Conservation (phyloP, 2,329 filamentous ascomycete genomes). For the Aspergillus thermomutatus region DNA sequence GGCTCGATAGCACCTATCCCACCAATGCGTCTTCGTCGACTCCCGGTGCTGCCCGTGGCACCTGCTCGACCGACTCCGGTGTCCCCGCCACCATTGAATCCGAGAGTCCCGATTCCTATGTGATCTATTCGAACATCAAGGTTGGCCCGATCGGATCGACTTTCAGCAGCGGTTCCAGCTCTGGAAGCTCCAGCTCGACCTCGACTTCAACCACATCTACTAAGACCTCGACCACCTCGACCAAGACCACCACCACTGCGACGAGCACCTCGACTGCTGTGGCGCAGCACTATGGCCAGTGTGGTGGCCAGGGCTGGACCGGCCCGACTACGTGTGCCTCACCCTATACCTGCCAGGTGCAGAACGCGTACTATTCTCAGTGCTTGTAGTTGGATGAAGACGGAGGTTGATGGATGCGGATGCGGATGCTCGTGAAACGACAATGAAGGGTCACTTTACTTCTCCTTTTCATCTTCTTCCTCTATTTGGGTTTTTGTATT, state of each 20-base stretch:
- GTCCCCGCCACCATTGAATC: slow-evolving; percentile 50
- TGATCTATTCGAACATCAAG: slow-evolving; percentile 60
- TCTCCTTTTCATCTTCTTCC: no score
- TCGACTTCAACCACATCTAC: slow-evolving; percentile 4
- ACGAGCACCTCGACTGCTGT: slow-evolving; percentile 7
- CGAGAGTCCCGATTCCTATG: slow-evolving; percentile 47
- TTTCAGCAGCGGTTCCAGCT: slow-evolving; percentile 24
- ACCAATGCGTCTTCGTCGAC: slow-evolving; percentile 38
- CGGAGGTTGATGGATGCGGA: no score
- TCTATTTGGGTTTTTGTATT: no score
- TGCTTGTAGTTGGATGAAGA: slow-evolving; percentile 24
- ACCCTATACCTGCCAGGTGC: slow-evolving; percentile 30
- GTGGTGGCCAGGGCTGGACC: slow-evolving; percentile 34
- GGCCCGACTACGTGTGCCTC: slow-evolving; percentile 32
- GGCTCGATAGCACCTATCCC: slow-evolving; percentile 68
- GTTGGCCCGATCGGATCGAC: slow-evolving; percentile 57
- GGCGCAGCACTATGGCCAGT: slow-evolving; percentile 27
- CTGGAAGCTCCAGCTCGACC: slow-evolving; percentile 2
- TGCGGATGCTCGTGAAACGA: no score
- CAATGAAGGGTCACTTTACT: no score
- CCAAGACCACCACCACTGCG: slow-evolving; percentile 6
- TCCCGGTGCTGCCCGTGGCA: slow-evolving; percentile 53
- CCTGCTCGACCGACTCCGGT: slow-evolving; percentile 53
- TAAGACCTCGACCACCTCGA: slow-evolving; percentile 10
- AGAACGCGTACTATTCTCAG: slow-evolving; percentile 38